Evolutionary conservation across 331 rosid species (phyloP), one percentile per base, ranked within the genome.

Genomic region (Rosa hybrid): DNA sequence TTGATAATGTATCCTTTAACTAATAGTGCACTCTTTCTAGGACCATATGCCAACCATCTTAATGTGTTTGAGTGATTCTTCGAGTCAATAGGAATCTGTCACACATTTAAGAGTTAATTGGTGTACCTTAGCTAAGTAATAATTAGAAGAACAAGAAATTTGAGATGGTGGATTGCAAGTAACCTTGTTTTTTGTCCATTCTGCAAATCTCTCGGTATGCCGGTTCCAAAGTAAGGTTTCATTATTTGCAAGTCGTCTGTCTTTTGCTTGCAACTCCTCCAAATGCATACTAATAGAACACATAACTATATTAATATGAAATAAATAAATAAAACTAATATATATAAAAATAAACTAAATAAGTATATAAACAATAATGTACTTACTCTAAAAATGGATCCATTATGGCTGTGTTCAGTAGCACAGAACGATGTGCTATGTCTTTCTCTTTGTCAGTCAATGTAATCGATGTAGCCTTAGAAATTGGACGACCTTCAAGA

Each of bases 351-450:
- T 34, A 46, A 8, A 46, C 13, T 46, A 46, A 46, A 46, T 46
- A 9, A 9, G 49, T 46, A 7, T 9, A 46, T 8, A 46, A 46
- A 8, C 8, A 46, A 0, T 34, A 23, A 53, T 2, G 1, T 10
- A 68, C 75, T n/a, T 57, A 67, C 56, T 68, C 67, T n/a, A 53
- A 12, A 20, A 0, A 68, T 78, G 81, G 76, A 3, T 68, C 30
- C 2, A 54, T 18, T 4, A 17, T 13, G 0, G 10, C 25, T 1
- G 8, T 18, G 17, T 51, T 78, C 9, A 78, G 53, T 8, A 78
- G 45, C 30, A 78, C 46, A 23, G 0, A 41, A 4, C 3, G 46
- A 5, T 53, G 68, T 12, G 14, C 30, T 25, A 44, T 79, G 2
- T 21, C 57, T 42, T 12, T 14, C 25, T 25, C 69, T 18, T 44